These are phyloP conservation scores for Aspergillaceae sp. DNA, from an alignment of 2,329 filamentous ascomycete species.

Conservation along the genomic window DNA sequence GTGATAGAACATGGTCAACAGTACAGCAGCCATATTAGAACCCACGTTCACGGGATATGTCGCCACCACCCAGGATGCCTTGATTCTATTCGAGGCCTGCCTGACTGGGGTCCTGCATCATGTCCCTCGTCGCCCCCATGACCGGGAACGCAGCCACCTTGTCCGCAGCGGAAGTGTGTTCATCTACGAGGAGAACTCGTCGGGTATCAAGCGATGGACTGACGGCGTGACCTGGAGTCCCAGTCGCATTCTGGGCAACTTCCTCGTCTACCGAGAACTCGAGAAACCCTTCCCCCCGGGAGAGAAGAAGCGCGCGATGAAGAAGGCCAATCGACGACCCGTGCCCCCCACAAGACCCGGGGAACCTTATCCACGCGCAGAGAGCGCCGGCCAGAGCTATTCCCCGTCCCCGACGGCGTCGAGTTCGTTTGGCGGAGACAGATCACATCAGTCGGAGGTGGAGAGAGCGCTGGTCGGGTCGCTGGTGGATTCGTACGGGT, in stretches of 20 bases:
- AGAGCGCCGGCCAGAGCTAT: constrained; percentile 31
- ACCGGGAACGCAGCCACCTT: constrained; percentile 66
- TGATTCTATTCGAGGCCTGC: constrained; percentile 72
- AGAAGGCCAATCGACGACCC: constrained; percentile 50
- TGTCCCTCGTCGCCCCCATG: constrained; percentile 75
- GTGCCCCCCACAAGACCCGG: constrained; percentile 39
- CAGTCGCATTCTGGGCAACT: constrained; percentile 75
- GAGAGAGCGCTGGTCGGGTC: constrained; percentile 65
- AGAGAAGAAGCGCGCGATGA: constrained; percentile 77
- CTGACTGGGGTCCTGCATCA: constrained; percentile 62
- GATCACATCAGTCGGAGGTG: constrained; percentile 36
- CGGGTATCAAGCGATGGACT: constrained; percentile 90
- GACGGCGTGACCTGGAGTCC: constrained; percentile 89
- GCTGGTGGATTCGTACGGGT: constrained; percentile 79
- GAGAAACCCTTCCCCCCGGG: constrained; percentile 69
- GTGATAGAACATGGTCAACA: constrained; percentile 32
- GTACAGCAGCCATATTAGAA: constrained; percentile 43
- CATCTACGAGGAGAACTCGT: constrained; percentile 84
- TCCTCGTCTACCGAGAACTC: constrained; percentile 76
- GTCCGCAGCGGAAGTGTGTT: constrained; percentile 81
- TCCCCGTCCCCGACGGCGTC: constrained; percentile 31
- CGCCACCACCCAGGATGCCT: constrained; percentile 62
- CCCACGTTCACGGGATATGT: constrained; percentile 63
- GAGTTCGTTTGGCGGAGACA: constrained; percentile 26
- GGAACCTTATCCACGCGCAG: constrained; percentile 44